phyloP scores from a whole-genome alignment of 2,329 filamentous ascomycete genomes.

The Nemania diffusa region DNA sequence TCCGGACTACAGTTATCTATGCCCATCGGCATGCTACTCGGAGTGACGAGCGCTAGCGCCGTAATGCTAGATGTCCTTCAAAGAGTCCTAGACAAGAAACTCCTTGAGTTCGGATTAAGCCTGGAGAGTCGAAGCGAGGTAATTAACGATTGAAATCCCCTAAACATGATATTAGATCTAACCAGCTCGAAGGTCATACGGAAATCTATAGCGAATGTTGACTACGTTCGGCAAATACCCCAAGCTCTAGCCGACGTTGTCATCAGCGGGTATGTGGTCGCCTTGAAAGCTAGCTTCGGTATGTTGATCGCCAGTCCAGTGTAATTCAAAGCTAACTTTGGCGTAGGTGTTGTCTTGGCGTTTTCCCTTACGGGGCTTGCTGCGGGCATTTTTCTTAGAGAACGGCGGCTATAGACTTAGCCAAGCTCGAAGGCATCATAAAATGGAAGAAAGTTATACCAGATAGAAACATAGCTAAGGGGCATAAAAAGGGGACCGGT shows the following conservation, averaged over 20 bases:
- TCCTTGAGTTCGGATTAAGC: conserved; percentile 43
- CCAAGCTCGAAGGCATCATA: too few species aligned
- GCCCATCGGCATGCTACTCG: conserved; percentile 53
- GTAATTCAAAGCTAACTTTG: conserved; percentile 5
- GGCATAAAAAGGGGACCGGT: too few species aligned
- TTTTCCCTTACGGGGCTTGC: conserved; percentile 28
- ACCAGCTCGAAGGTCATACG: conserved; percentile 50
- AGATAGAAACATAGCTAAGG: too few species aligned
- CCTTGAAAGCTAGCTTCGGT: conserved; percentile 35
- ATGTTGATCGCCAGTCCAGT: not conserved
- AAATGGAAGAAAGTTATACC: too few species aligned
- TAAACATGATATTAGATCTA: not conserved
- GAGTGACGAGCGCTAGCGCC: conserved; percentile 43
- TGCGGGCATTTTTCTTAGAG: conserved; percentile 26
- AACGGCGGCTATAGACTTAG: conserved; percentile 24
- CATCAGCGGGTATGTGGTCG: conserved; percentile 30
- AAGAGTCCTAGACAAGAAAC: conserved; percentile 42
- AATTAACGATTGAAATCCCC: not conserved
- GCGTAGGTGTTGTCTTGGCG: conserved; percentile 22
- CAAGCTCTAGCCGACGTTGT: conserved; percentile 21
- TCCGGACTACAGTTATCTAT: conserved; percentile 58
- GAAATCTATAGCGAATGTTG: conserved; percentile 53
- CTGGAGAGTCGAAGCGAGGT: conserved; percentile 37
- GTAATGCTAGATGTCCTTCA: conserved; percentile 45
- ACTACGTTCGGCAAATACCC: conserved; percentile 49